Base-by-base conservation (phyloP, 2,329 filamentous ascomycete species). In the Hymenoscyphus salicellus region DNA sequence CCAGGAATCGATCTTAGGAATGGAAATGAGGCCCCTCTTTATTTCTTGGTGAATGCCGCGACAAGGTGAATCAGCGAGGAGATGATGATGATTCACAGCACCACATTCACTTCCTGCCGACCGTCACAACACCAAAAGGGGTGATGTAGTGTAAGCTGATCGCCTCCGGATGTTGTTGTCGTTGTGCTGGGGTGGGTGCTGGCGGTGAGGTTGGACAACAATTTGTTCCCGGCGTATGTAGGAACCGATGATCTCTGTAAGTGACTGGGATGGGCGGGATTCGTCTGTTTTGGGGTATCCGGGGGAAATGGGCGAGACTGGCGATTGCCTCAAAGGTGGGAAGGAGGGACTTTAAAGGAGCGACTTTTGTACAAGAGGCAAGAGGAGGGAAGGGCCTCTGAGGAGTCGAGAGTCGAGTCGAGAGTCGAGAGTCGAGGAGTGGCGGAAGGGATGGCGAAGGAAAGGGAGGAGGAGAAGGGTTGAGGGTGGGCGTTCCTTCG, bases 21-120 rank as follows among this genome's bases (percentile, higher is more conserved):
- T 56, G 55, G 55, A 56, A 56, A 56, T 56, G 55, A 56, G 55
- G 28, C 55, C 28, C 26, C 55, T 33, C 55, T 56, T 38, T 20
- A 33, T 56, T 56, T 33, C 8, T 5, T 56, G 30, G 26, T 30
- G 55, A 56, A 17, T 23, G 26, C 20, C 52, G 55, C 46, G 20
- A 52, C 20, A 5, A 43, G 23, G 46, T 52, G 43, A 49, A 49
- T 49, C 43, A 49, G n/a, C n/a, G n/a, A 49, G 43, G 28, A 30
- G 28, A 30, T 30, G 28, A 26, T 49, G 46, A 26, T 23, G 46
- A 52, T 52, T 52, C 46, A 52, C 46, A 52, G 26, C 46, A 52
- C 46, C 46, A 52, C 46, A 23, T 52, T 52, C 46, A 52, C 11
- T 52, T 10, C 20, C 46, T 23, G 46, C 46, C 46, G 46, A 52